Evolutionary conservation across 2,329 filamentous ascomycete genomes (phyloP).

Genomic region (Geosmithia putterillii): DNA sequence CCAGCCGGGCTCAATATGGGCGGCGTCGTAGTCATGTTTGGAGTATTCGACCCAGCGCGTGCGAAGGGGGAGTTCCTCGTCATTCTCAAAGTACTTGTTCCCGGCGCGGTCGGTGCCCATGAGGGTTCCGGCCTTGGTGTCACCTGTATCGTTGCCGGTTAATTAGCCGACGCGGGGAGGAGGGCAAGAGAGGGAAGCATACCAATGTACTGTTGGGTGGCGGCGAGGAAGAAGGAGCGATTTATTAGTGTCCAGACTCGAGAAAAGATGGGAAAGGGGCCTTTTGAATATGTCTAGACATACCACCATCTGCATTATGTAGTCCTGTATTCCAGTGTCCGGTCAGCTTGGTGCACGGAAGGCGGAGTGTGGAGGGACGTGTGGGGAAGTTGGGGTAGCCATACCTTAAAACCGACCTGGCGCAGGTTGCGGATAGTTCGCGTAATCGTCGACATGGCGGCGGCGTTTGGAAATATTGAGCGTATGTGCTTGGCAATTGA

Average conservation of each 20-base stretch:
- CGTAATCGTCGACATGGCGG: slow-evolving; percentile 76
- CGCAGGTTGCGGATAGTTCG: slow-evolving; percentile 81
- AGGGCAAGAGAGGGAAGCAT: slow-evolving; percentile 9
- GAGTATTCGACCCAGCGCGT: slow-evolving; percentile 98
- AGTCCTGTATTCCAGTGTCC: slow-evolving; percentile 56
- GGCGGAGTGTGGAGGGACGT: not conserved
- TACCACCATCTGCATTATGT: slow-evolving; percentile 87
- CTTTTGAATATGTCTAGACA: slow-evolving; percentile 32
- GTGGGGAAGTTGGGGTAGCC: slow-evolving; percentile 7
- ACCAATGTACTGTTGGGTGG: slow-evolving; percentile 41
- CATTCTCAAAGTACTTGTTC: slow-evolving; percentile 97
- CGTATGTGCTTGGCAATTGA: slow-evolving; percentile 4
- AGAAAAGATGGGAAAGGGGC: not conserved
- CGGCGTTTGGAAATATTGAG: slow-evolving; percentile 17
- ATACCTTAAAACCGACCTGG: slow-evolving; percentile 78
- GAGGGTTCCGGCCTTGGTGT: slow-evolving; percentile 86
- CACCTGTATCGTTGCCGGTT: slow-evolving; percentile 50
- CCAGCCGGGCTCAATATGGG: slow-evolving; percentile 91
- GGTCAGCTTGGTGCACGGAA: slow-evolving; percentile 4
- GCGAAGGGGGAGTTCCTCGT: slow-evolving; percentile 86
- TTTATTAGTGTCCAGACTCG: slow-evolving; percentile 8
- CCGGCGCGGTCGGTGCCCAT: slow-evolving; percentile 81
- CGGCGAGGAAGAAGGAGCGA: slow-evolving; percentile 3
- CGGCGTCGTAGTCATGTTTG: slow-evolving; percentile 68
- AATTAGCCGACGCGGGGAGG: not conserved